Evolutionary conservation across 2,329 filamentous ascomycete species (phyloP), one percentile per base, ranked within the genome.

Genomic region (Cryphonectria naterciae): DNA sequence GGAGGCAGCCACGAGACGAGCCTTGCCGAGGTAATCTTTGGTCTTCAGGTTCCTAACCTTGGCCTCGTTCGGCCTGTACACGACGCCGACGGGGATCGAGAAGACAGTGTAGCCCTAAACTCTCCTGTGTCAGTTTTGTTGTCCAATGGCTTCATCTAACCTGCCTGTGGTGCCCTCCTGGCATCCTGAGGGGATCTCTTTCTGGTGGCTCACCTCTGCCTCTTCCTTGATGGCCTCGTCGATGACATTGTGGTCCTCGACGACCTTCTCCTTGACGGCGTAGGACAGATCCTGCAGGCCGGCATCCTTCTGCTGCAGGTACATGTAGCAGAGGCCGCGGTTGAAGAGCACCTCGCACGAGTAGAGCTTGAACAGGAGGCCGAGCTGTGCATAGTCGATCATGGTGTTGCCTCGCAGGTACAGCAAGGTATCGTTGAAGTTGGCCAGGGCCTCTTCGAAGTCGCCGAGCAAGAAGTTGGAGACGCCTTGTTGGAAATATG

Each of bases 341-440:
- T 99, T 99, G 86, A 99, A 99, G 37, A 99, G 86, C 2, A 98
- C 95, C 78, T 99, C 96, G 83, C 96, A 99, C 1, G 96, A 98
- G 81, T 95, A 98, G 15, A 99, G 85, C 81, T 97, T 97, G 85
- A 98, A 99, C 71, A 97, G 92, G 61, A 99, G 88, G 28, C 96
- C 96, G 65, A 99, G 83, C 81, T 99, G 96, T 72, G 97, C 94
- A 81, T 99, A 99, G 82, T 99, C 95, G 82, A 99, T 99, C 83
- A 96, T 93, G 70, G 94, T 95, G 84, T 99, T 98, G 73, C 96
- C 96, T 78, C 96, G 90, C 62, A 99, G 88, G 81, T 98, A 98
- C 58, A 98, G 85, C 56, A 99, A 86, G 0, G 96, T 98, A 79
- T 99, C 96, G 84, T 99, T 99, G 87, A 99, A 99, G 83, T 98